Percentiles rank a stretch among this genome's conserved stretches.
Conservation (phyloP, 345 rosid species). For the Arabidopsis thaliana region TAIR10.1 NC_003070.9:22604501-22605000, state of each 20-base stretch:
- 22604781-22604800: not conserved
- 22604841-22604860: not conserved
- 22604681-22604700: not conserved
- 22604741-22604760: not conserved
- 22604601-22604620: no score
- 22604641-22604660: not conserved
- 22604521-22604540: not conserved
- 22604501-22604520: not conserved
- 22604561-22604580: not conserved
- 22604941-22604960: constrained; percentile 9
- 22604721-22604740: not conserved
- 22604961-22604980: constrained; percentile 18
- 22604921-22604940: constrained; percentile 18
- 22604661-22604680: not conserved
- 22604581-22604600: no score
- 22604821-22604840: not conserved
- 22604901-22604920: constrained; percentile 22
- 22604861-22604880: not conserved
- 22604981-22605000: constrained; percentile 15
- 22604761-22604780: not conserved
- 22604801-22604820: not conserved
- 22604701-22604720: not conserved
- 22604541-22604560: not conserved
- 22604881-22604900: constrained; percentile 25
- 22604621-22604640: no score